Percentiles rank a stretch among this genome's conserved stretches.
Conservation (phyloP, 371 early-diverging fungal species). For the Homolaphlyctis polyrhiza region DNA sequence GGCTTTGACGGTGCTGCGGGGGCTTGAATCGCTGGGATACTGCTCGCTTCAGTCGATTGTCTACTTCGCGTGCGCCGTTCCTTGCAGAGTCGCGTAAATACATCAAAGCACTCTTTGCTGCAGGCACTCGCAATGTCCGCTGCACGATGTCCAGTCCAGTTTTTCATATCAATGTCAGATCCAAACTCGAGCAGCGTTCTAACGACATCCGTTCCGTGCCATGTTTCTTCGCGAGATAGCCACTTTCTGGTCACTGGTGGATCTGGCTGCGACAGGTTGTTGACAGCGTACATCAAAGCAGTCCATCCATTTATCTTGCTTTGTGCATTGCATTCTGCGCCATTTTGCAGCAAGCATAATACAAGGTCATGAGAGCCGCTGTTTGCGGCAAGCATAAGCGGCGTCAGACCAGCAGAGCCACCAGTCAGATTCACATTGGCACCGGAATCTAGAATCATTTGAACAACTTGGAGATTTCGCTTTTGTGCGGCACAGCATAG, state of each 20-base stretch:
- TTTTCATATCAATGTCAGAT: not conserved
- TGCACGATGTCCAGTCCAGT: not conserved
- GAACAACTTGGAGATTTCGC: not conserved
- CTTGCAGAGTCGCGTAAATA: not conserved
- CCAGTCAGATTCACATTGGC: slow-evolving; percentile 4
- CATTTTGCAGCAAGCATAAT: not conserved
- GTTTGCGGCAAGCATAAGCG: not conserved
- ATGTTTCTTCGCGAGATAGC: not conserved
- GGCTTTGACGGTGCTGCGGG: no score
- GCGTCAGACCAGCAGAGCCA: not conserved
- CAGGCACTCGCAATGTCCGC: not conserved
- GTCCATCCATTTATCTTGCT: slow-evolving; percentile 3
- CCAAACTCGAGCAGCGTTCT: slow-evolving; percentile 1
- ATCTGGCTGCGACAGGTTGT: not conserved
- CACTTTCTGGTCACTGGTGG: not conserved
- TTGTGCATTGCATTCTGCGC: slow-evolving; percentile 5
- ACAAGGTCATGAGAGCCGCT: not conserved
- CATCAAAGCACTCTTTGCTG: slow-evolving; percentile 1
- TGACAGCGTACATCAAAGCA: slow-evolving; percentile 1
- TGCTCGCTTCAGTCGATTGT: not conserved
- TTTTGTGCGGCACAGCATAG: not conserved
- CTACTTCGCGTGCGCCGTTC: not conserved
- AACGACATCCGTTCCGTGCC: not conserved
- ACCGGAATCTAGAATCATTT: not conserved
- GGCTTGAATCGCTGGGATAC: no score